Base-by-base conservation (phyloP, 169 alveolate species). In the Babesia divergens region DNA sequence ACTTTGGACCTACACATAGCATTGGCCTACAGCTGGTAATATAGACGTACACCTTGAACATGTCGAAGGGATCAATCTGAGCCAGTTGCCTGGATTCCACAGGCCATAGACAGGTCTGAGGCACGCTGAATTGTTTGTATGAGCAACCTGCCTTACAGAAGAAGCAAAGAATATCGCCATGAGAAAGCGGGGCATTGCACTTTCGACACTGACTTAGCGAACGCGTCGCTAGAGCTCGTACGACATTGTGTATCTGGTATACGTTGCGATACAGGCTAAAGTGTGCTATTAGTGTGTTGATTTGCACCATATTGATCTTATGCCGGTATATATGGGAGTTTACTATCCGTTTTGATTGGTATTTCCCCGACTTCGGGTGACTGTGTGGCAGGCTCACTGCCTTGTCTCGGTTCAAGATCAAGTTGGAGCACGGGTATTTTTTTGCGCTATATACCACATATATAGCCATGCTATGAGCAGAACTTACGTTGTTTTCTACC, bases 401-500 rank as follows among this genome's bases (percentile, higher is more conserved):
- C 53, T 20, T 34, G 24, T 29, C 43, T 60, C 13, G 65, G 62
- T 6, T 44, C 56, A 29, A 76, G 51, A 0, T 75, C 72, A 11
- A 65, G 26, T 47, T 67, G 80, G 11, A 76, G 31, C 14, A 76
- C 6, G n/a, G 85, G 85, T 4, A 38, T 43, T 42, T 67, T 76
- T 20, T 20, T 22, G 1, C 62, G 50, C 85, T 76, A 50, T 11
- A 74, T 3, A 58, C 29, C 18, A 31, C 1, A 51, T 5, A 1
- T 32, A 55, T 7, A 31, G 14, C 20, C 18, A 34, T n/a, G 3
- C 14, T 2, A 1, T 6, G 4, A 6, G 0, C 38, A 9, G 6
- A 0, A n/a, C 84, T 20, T 46, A 79, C 87, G 49, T 79, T 67
- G 75, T 79, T 79, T 13, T 68, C 24, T 43, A 37, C 40, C 87